phyloP scores from a whole-genome alignment of 1,284 basidiomycete genomes.

The Boletus nobilissimus region DNA sequence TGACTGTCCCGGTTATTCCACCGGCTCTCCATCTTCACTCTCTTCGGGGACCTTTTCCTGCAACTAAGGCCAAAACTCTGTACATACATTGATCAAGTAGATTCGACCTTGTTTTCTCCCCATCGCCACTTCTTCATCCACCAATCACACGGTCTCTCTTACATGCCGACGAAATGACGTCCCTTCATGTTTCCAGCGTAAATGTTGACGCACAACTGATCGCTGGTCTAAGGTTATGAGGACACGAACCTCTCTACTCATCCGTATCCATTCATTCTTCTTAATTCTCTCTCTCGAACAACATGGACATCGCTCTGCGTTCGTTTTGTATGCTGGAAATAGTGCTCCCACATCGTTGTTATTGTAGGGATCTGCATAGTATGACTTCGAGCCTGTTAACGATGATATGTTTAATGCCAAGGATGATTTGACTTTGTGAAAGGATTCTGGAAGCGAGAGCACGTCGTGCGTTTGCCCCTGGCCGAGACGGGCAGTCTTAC shows the following conservation, averaged over 20 bases:
- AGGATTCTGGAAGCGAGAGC: too few species aligned
- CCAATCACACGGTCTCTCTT: neutral
- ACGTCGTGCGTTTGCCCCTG: too few species aligned
- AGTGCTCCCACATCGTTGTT: neutral
- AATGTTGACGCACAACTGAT: slow-evolving; percentile 11
- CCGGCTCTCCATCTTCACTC: slow-evolving; percentile 29
- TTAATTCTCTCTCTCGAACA: neutral
- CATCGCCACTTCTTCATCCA: neutral
- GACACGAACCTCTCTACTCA: neutral
- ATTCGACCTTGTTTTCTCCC: neutral
- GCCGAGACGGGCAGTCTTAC: too few species aligned
- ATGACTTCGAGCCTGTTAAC: slow-evolving; percentile 8
- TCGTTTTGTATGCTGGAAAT: slow-evolving; percentile 24
- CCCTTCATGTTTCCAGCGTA: slow-evolving; percentile 14
- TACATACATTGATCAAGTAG: slow-evolving; percentile 16
- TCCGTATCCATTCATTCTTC: neutral
- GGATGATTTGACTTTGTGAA: neutral
- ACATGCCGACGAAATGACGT: slow-evolving; percentile 18
- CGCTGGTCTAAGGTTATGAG: neutral
- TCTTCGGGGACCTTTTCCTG: slow-evolving; percentile 25
- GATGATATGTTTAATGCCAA: slow-evolving; percentile 19
- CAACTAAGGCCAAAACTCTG: slow-evolving; percentile 6
- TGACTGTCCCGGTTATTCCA: slow-evolving; percentile 28
- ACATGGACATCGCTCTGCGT: slow-evolving; percentile 23
- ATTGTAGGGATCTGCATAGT: slow-evolving; percentile 12